Evolutionary conservation across 176 grass and related monocot genomes (phyloP).

Genomic region (Eragrostis nindensis): DNA sequence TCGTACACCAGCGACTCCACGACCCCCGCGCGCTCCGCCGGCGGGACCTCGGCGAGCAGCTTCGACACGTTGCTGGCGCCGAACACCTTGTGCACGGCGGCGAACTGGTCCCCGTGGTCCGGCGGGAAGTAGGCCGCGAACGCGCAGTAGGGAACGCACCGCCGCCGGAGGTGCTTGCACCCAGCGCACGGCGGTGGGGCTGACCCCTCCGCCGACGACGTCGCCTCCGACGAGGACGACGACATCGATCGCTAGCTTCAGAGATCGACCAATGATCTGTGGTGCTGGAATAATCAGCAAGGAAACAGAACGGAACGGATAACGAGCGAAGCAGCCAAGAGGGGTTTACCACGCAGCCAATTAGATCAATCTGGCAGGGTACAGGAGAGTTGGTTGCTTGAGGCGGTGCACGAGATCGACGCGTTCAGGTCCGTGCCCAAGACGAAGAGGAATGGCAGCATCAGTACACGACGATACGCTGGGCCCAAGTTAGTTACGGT

Average conservation of each 20-base stretch:
- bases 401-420: too few species aligned
- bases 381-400: too few species aligned
- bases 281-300: too few species aligned
- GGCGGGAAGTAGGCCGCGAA: slow-evolving; percentile 91
- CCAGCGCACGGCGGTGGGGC: background rate
- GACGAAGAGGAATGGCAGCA: too few species aligned
- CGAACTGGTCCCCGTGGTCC: slow-evolving; percentile 13
- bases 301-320: background rate
- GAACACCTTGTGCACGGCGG: background rate
- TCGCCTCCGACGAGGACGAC: background rate
- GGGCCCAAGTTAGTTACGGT: too few species aligned
- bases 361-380: too few species aligned
- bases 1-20: background rate
- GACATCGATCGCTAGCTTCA: background rate
- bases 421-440: too few species aligned
- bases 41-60: background rate
- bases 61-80: slow-evolving; percentile 18
- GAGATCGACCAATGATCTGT: background rate
- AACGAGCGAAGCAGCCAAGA: too few species aligned
- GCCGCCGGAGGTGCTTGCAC: background rate
- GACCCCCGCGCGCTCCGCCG: background rate
- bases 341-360: too few species aligned
- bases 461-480: too few species aligned
- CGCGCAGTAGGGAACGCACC: slow-evolving; percentile 52
- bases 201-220: background rate